These are phyloP conservation scores for Eucalyptus camaldulensis DNA, from an alignment of 345 rosid genomes.

Conservation along the genomic window DNA sequence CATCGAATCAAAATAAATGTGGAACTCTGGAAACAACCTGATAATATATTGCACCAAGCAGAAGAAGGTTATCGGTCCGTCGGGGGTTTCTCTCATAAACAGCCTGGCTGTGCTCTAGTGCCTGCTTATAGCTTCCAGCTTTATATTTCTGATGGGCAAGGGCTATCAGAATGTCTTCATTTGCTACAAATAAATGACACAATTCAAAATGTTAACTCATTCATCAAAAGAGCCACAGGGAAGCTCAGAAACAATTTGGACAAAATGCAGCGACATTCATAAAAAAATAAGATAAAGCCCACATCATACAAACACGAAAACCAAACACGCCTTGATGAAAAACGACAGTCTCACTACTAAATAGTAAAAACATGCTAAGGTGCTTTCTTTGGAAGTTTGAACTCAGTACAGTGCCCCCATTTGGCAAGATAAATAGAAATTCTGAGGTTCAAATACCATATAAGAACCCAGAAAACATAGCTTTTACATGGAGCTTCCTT, in stretches of 20 bases:
- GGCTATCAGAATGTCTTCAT: slow-evolving; percentile 60
- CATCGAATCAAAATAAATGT: neutral
- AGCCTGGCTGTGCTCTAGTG: slow-evolving; percentile 66
- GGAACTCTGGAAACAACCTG: slow-evolving; percentile 36
- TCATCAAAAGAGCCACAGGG: neutral
- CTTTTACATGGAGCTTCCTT: neutral
- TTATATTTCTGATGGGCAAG: slow-evolving; percentile 86
- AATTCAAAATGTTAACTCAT: neutral
- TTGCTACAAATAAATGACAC: slow-evolving; percentile 20
- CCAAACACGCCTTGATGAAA: neutral
- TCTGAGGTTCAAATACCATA: neutral
- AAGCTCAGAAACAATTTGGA: neutral
- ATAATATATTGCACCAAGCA: slow-evolving; percentile 88
- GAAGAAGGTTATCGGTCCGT: slow-evolving; percentile 93
- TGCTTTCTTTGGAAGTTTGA: neutral
- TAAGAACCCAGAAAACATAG: neutral
- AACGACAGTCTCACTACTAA: neutral
- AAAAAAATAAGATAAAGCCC: neutral
- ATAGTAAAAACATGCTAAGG: neutral
- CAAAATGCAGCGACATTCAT: neutral
- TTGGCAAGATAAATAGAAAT: neutral
- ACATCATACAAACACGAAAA: neutral
- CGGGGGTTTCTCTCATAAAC: slow-evolving; percentile 65
- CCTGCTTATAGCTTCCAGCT: slow-evolving; percentile 71
- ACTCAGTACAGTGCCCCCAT: neutral